phyloP scores from a whole-genome alignment of 176 grass and related monocot genomes.

The Musa troglodytarum region DNA sequence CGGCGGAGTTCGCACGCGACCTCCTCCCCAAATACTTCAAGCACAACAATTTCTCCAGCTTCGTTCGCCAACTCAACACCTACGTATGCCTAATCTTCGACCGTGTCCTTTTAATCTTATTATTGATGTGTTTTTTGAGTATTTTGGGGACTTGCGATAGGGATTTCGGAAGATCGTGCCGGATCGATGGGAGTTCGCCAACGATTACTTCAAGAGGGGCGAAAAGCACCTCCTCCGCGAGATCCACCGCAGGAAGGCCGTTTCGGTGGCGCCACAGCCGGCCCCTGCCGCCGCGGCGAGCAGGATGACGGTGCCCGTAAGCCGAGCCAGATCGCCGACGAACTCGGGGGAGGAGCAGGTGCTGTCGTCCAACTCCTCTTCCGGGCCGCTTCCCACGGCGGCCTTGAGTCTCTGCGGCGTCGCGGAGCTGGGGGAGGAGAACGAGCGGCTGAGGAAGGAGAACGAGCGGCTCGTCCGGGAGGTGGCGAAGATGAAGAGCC shows the following conservation, averaged over 20 bases:
- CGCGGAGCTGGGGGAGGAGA: conserved; percentile 8
- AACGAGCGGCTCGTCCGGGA: conserved; percentile 6
- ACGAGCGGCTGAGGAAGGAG: conserved; percentile 15
- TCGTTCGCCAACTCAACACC: conserved; percentile 94
- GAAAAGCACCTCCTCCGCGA: conserved; percentile 12
- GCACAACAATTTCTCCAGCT: conserved; percentile 99
- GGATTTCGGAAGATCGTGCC: conserved; percentile 14
- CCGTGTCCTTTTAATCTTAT: neutral
- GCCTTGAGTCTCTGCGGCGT: too few relatives aligned
- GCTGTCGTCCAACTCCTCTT: conserved; percentile 10
- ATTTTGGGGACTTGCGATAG: neutral
- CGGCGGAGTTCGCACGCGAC: conserved; percentile 78
- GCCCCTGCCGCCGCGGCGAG: too few relatives aligned
- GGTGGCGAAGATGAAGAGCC: conserved; percentile 6
- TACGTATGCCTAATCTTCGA: conserved; percentile 29
- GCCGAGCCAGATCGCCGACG: neutral
- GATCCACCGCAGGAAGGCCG: conserved; percentile 9
- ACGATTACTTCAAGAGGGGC: conserved; percentile 15
- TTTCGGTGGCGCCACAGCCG: neutral
- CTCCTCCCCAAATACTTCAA: conserved; percentile 94
- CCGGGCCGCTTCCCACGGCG: neutral
- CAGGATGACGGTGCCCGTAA: neutral
- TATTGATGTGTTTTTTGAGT: neutral
- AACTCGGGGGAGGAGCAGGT: conserved; percentile 14
- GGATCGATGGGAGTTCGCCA: conserved; percentile 22